A percentile compares a stretch with the other conserved stretches of the same genome.
Evolutionary conservation across 2,329 filamentous ascomycete genomes (phyloP).

Genomic region (Whalleya microplaca): DNA sequence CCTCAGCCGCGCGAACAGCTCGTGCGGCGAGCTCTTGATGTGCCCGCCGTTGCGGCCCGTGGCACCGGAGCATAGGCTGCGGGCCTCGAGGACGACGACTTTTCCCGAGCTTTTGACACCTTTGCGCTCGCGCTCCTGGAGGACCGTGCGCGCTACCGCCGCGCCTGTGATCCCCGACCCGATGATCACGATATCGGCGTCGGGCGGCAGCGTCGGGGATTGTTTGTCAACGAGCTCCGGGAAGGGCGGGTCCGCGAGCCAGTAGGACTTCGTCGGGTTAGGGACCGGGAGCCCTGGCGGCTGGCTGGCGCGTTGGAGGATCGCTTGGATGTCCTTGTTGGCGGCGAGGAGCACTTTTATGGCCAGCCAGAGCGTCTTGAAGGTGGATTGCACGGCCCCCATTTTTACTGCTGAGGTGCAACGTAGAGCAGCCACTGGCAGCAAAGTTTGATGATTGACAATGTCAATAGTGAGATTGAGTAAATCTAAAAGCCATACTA

Average conservation of each 20-base stretch:
- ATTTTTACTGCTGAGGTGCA: constrained; percentile 30
- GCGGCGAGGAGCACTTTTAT: constrained; percentile 33
- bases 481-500: too few relatives aligned
- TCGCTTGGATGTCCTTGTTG: constrained; percentile 31
- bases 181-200: constrained; percentile 55
- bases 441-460: too few relatives aligned
- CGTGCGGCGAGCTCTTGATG: constrained; percentile 50
- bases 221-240: constrained; percentile 44
- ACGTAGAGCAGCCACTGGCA: too few relatives aligned
- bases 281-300: constrained; percentile 46
- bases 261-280: constrained; percentile 50
- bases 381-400: constrained; percentile 39
- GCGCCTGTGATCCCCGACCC: constrained; percentile 59
- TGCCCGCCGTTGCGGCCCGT: constrained; percentile 59
- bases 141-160: constrained; percentile 41
- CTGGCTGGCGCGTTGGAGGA: constrained; percentile 37
- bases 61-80: constrained; percentile 53
- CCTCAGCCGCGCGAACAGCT: constrained; percentile 43
- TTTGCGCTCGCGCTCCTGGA: constrained; percentile 21
- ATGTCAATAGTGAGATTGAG: too few relatives aligned
- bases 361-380: constrained; percentile 32
- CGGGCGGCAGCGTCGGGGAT: constrained; percentile 39
- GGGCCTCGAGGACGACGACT: constrained; percentile 55
- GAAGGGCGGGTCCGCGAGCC: constrained; percentile 49
- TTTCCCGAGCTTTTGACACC: not conserved